Base-by-base conservation (phyloP, 2,329 filamentous ascomycete genomes). In the Fusarium decemcellulare region DNA sequence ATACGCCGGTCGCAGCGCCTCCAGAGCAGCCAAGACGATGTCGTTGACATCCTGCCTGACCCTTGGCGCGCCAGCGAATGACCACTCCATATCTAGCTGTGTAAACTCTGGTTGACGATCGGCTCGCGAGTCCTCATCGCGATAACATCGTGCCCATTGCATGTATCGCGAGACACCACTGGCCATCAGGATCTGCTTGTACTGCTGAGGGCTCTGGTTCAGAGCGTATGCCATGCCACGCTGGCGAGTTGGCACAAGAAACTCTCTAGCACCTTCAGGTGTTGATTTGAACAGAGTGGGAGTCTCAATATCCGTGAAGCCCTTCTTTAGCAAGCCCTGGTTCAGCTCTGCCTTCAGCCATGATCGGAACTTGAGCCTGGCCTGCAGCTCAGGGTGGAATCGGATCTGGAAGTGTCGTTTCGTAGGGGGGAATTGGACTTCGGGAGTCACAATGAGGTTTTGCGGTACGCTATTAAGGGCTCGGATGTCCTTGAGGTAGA, bases 31-130 rank as follows among this genome's bases (percentile, higher is more conserved):
- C 8, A 80, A 15, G 2, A 82, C 66, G 14, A 82, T 76, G 39
- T 80, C 77, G n/a, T 76, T 78, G 6, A 82, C 73, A 42, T 82
- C 80, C 12, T 74, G 67, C 30, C 74, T 73, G 3, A 82, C 80
- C 9, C 67, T 74, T 0, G 56, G 47, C 1, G 78, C 92, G 7
- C 84, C 89, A 0, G 92, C 90, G 81, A 97, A 99, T 0, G 93
- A 89, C 92, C 97, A 96, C 78, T 99, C 96, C 72, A 99, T 80
- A 87, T 99, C 96, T 54, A 98, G 87, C 90, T 96, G 65, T 5
- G 96, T 98, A 76, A 99, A 99, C 77, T 99, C 96, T 0, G 96
- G 97, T 76, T 99, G 96, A 42, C 96, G 87, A 78, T 99, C 97
- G 1, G 95, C 93, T 18, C 96, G 88, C 37, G 96, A 84, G 78